Evolutionary conservation across 306 rosid genomes (phyloP).

Genomic region (Castanea sativa): DNA sequence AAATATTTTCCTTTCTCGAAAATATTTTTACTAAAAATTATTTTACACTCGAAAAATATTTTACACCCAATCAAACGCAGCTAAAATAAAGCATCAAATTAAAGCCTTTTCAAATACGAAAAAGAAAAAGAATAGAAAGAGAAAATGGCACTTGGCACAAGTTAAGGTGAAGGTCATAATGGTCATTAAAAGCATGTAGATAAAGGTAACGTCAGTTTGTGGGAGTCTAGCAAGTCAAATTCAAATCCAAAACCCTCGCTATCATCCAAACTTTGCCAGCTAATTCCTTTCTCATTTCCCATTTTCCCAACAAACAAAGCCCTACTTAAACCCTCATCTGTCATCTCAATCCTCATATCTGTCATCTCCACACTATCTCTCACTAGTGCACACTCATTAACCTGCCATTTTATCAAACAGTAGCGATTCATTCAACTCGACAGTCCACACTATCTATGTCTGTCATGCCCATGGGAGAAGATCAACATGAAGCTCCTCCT

Average conservation of each 20-base stretch:
- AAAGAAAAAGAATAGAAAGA: no score
- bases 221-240: not conserved
- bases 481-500: not conserved
- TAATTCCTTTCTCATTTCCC: not conserved
- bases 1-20: no score
- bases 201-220: not conserved
- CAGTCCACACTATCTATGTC: not conserved
- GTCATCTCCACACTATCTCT: no score
- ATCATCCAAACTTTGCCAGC: not conserved
- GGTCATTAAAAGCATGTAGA: not conserved
- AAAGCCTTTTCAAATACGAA: not conserved
- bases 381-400: not conserved
- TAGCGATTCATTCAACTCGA: not conserved
- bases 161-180: not conserved
- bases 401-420: not conserved
- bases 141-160: not conserved
- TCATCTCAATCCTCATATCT: no score
- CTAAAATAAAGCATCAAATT: not conserved
- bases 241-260: not conserved
- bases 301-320: not conserved
- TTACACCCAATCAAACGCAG: no score
- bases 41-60: no score
- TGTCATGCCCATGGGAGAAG: not conserved
- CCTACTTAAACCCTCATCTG: not conserved
- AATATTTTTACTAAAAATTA: no score